These are phyloP conservation scores for Sporothrix humicola DNA, from an alignment of 2,329 filamentous ascomycete species.

Conservation along the genomic window DNA sequence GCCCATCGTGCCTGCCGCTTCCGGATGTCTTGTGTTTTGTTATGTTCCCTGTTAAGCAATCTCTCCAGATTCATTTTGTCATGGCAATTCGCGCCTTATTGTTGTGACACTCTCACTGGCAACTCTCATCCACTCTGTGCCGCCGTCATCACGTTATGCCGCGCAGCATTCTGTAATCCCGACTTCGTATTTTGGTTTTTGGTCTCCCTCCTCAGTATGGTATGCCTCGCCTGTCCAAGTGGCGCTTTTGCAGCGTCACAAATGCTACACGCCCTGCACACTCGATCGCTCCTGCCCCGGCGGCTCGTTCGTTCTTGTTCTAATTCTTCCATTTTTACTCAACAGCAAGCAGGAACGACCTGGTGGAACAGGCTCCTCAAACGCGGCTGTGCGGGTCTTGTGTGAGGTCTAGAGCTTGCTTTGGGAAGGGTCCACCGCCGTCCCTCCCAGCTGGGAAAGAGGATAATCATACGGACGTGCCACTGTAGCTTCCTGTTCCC, in stretches of 20 bases:
- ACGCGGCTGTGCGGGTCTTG: slow-evolving; percentile 27
- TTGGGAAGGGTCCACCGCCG: slow-evolving; percentile 7
- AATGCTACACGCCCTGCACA: slow-evolving; percentile 2
- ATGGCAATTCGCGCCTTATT: background rate
- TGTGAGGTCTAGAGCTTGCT: background rate
- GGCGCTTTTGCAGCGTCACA: slow-evolving; percentile 9
- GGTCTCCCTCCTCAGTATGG: background rate
- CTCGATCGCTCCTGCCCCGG: slow-evolving; percentile 19
- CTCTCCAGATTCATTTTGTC: background rate
- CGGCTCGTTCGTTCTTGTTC: background rate
- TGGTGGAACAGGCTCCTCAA: slow-evolving; percentile 16
- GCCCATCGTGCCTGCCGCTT: background rate
- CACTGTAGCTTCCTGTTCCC: background rate
- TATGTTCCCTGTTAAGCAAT: background rate
- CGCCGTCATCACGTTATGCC: background rate
- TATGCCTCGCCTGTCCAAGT: background rate
- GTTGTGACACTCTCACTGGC: background rate
- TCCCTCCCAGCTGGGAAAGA: slow-evolving; percentile 8
- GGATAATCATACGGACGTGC: background rate
- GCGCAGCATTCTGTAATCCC: background rate
- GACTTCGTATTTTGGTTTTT: background rate
- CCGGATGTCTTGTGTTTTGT: background rate
- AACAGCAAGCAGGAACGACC: background rate
- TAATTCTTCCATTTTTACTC: too few relatives aligned
- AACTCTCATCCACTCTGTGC: background rate